A percentile compares a stretch with the other conserved stretches of the same genome.
Evolutionary conservation across 2,329 filamentous ascomycete species (phyloP).

Genomic region (Nothophaeocryptopus gaeumannii): DNA sequence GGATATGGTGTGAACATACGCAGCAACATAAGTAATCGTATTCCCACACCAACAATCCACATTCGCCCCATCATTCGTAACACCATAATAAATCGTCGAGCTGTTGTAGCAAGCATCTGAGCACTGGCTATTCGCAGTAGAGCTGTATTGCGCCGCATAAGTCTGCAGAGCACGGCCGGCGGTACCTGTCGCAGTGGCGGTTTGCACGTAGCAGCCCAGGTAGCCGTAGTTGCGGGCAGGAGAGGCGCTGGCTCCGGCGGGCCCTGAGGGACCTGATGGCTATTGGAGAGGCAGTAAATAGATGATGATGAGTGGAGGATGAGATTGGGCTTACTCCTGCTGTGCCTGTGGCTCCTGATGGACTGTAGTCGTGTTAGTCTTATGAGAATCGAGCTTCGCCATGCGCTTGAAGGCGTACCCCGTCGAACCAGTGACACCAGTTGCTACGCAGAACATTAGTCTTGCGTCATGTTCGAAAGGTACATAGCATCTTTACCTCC

Average conservation of each 20-base stretch:
- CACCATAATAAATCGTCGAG: slow-evolving; percentile 28
- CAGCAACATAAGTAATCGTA: slow-evolving; percentile 25
- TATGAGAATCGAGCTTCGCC: no score
- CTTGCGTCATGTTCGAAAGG: no score
- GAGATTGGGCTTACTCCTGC: no score
- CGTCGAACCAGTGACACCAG: not conserved
- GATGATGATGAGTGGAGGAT: no score
- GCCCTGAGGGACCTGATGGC: slow-evolving; percentile 3
- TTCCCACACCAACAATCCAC: slow-evolving; percentile 34
- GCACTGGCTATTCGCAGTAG: slow-evolving; percentile 23
- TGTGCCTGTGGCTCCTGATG: no score
- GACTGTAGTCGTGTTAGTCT: no score
- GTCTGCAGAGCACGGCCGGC: slow-evolving; percentile 26
- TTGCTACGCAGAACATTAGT: not conserved
- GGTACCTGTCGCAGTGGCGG: slow-evolving; percentile 18
- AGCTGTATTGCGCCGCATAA: slow-evolving; percentile 24
- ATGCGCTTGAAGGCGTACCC: not conserved
- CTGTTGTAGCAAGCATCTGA: slow-evolving; percentile 15
- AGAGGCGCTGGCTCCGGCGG: slow-evolving; percentile 11
- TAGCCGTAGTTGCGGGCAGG: slow-evolving; percentile 24
- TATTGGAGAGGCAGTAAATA: no score
- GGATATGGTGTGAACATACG: slow-evolving; percentile 15
- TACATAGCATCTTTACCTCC: not conserved
- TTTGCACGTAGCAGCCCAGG: slow-evolving; percentile 32
- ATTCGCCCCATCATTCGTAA: slow-evolving; percentile 24